Evolutionary conservation across 768 basidiomycete species (phyloP), one percentile per base, ranked within the genome.

Genomic region (Boletus sensibilis): DNA sequence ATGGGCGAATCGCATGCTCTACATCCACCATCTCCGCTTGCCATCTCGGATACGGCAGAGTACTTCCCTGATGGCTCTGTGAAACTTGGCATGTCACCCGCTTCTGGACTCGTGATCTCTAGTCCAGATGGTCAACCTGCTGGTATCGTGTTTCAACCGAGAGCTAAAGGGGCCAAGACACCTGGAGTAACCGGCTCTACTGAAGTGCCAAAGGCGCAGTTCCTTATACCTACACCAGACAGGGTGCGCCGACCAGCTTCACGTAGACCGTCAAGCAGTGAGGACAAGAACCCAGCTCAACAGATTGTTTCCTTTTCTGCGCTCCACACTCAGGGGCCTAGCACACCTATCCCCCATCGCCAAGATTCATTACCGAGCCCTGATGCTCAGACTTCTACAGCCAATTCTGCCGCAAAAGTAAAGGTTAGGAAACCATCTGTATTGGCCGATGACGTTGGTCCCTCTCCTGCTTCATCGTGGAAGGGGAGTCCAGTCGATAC

Each of bases 81-180:
- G 27, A 85, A 84, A 58, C 78, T 92, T 7, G 90, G 90, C 4
- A 76, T 82, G 4, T 87, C 90, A 0, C 86, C 90, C 5, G 87
- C 90, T 6, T 90, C 92, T 12, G 95, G 95, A 0, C 79, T 96
- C 8, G 82, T 98, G 49, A 89, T 98, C 37, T 91, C 95, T 62
- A 92, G 88, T 65, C 92, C 94, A 2, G 94, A 96, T 69, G 96
- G 96, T 0, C 86, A 93, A 62, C 91, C 93, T 3, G 82, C 92
- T n/a, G 96, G 94, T 12, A 95, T 99, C 55, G 92, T 94, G 76
- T 99, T 98, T 73, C 90, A 94, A 59, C 96, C 95, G 2, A 79
- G 81, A 31, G 75, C 71, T 59, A 60, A 82, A 74, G 69, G 77
- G 60, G 13, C 69, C 66, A 73, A 62, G 56, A 52, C 62, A 10